Conservation (phyloP, 2,329 filamentous ascomycete species). For the Ascochyta lentis region DNA sequence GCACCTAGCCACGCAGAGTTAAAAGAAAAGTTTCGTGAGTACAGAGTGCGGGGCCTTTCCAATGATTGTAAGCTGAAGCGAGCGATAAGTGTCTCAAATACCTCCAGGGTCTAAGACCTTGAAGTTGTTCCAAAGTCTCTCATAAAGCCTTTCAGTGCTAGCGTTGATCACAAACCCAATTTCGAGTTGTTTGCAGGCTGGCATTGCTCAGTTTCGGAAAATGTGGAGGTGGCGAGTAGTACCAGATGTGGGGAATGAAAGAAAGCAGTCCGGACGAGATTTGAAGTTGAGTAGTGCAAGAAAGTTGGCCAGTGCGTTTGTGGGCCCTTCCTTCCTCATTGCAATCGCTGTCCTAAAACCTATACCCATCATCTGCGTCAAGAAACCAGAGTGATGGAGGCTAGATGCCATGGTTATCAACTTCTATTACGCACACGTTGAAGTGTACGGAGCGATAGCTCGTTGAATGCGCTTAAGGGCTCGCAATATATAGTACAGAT, state of each 20-base stretch:
- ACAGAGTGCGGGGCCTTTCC: background rate
- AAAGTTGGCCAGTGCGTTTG: background rate
- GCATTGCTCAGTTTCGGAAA: too few relatives aligned
- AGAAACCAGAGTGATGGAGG: background rate
- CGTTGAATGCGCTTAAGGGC: slow-evolving; percentile 9
- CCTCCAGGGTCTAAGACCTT: background rate
- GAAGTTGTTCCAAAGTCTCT: background rate
- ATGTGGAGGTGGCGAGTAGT: background rate
- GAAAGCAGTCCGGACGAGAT: background rate
- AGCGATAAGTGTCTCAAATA: background rate
- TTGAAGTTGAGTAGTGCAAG: background rate
- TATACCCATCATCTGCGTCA: background rate
- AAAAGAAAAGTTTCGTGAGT: background rate
- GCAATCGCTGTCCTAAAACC: background rate
- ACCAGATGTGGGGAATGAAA: background rate
- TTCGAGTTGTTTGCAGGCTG: too few relatives aligned
- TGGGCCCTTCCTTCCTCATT: background rate
- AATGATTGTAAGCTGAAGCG: background rate
- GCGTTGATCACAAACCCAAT: too few relatives aligned
- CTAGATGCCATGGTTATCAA: background rate
- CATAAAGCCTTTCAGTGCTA: too few relatives aligned
- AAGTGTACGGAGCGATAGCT: slow-evolving; percentile 18
- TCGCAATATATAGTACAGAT: slow-evolving; percentile 10
- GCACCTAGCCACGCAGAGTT: background rate
- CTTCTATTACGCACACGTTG: slow-evolving; percentile 17